These are phyloP conservation scores for Steccherinum ochraceum DNA, from an alignment of 768 basidiomycete genomes.

Conservation along the genomic window DNA sequence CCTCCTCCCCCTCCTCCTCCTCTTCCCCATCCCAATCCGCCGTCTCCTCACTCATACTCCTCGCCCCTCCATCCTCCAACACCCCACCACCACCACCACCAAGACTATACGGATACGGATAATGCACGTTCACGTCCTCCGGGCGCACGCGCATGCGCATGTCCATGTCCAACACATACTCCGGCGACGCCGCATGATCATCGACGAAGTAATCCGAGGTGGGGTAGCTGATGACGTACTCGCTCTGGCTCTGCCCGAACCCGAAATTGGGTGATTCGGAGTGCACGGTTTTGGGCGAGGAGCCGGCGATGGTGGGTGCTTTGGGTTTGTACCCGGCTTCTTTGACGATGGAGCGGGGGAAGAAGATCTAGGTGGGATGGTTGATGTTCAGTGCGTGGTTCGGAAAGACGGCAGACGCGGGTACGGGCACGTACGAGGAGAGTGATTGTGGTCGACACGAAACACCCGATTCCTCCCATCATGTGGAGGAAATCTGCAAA, in stretches of 20 bases:
- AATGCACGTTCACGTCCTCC: background rate
- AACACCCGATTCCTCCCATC: conserved; percentile 67
- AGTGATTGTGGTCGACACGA: conserved; percentile 76
- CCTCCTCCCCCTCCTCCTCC: too few relatives aligned
- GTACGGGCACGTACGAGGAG: conserved; percentile 60
- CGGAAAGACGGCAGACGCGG: too few relatives aligned
- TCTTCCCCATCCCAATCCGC: background rate
- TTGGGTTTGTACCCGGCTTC: conserved; percentile 59
- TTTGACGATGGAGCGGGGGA: conserved; percentile 64
- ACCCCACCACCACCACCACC: background rate
- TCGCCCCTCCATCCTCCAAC: background rate
- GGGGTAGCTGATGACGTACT: too few relatives aligned
- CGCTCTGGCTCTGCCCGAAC: too few relatives aligned
- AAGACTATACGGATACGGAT: background rate
- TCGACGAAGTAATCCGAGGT: too few relatives aligned
- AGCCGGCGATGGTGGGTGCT: conserved; percentile 11
- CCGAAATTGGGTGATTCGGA: conserved; percentile 13
- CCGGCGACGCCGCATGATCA: too few relatives aligned
- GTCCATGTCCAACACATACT: background rate
- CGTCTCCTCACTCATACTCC: background rate
- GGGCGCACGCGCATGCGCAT: too few relatives aligned
- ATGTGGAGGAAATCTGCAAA: conserved; percentile 62
- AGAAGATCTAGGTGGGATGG: conserved; percentile 50
- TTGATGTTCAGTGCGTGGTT: background rate
- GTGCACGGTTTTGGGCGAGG: background rate